These are phyloP conservation scores for Penicillium fimorum DNA, from an alignment of 495 filamentous ascomycete genomes.

Conservation along the genomic window DNA sequence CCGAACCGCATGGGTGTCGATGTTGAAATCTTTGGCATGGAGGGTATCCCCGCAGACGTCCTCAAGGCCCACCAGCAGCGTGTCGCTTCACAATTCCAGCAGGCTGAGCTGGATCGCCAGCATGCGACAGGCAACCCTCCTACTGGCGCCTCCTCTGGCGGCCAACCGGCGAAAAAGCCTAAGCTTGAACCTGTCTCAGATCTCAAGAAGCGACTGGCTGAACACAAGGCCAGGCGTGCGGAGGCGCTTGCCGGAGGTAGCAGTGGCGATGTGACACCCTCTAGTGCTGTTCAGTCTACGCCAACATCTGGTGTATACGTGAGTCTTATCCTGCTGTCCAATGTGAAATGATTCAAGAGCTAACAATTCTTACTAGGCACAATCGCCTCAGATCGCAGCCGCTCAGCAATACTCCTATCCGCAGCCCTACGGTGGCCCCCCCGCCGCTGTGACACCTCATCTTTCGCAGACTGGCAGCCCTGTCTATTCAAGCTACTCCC, in stretches of 20 bases:
- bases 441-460: constrained; percentile 32
- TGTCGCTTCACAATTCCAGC: constrained; percentile 77
- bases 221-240: constrained; percentile 69
- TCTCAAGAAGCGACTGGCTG: constrained; percentile 77
- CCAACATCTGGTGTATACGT: constrained; percentile 52
- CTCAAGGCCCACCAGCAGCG: constrained; percentile 77
- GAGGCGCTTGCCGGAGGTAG: constrained; percentile 57
- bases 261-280: constrained; percentile 60
- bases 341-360: background rate
- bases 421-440: constrained; percentile 36
- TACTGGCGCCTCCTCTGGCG: constrained; percentile 53
- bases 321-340: constrained; percentile 30
- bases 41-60: constrained; percentile 89
- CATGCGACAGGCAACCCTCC: constrained; percentile 79
- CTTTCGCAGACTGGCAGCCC: constrained; percentile 46
- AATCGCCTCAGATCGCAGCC: constrained; percentile 26
- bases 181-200: constrained; percentile 76
- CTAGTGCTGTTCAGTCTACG: constrained; percentile 44
- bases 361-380: constrained; percentile 24
- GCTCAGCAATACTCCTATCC: constrained; percentile 37
- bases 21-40: constrained; percentile 97
- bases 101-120: constrained; percentile 78
- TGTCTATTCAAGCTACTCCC: constrained; percentile 40
- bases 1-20: constrained; percentile 78
- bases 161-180: constrained; percentile 68